Base-by-base conservation (phyloP, 2,329 filamentous ascomycete species). In the Taxawa tesnikishii region DNA sequence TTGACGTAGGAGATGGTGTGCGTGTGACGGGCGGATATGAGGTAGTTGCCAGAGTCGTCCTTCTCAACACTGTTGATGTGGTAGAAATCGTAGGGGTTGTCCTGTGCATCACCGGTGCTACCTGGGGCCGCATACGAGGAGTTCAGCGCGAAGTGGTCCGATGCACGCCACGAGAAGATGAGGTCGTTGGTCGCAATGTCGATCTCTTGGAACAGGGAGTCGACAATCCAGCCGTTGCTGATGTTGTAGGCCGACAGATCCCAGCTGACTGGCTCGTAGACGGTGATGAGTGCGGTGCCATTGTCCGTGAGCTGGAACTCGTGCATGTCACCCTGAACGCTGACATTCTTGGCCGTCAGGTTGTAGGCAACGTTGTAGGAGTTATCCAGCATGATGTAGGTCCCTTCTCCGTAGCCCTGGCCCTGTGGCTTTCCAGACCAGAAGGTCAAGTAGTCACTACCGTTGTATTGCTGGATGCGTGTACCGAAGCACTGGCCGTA, bases 51-150 rank as follows among this genome's bases (percentile, higher is more conserved):
- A 0, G 56, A 44, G 4, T 51, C 43, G 34, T 67, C 60, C 40
- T 67, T 68, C 39, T 64, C 61, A 31, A 68, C 50, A 28, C 65
- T 66, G 52, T 73, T 72, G 49, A 74, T 63, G 48, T 73, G 68
- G 44, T 59, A 63, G 40, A 48, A 61, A 43, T 62, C 59, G 40
- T 52, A 61, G 1, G 56, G 51, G 11, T 40, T 45, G 32, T 47
- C 43, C 15, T 48, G 40, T 23, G 38, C 41, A 31, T 48, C 48
- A 2, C 56, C 56, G 15, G 60, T 64, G 14, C 59, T 56, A 13
- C 60, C 51, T 29, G 62, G 38, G 42, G 46, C 35, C 38, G 48
- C 47, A 39, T 46, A 49, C 1, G 43, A 46, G 13, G 47, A 44
- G 9, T 41, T 41, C 3, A 51, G 24, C 7, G 45, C 27, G 37